These are phyloP conservation scores for Dalechampia spathulata DNA, from an alignment of 441 rosid genomes.

Conservation along the genomic window DNA sequence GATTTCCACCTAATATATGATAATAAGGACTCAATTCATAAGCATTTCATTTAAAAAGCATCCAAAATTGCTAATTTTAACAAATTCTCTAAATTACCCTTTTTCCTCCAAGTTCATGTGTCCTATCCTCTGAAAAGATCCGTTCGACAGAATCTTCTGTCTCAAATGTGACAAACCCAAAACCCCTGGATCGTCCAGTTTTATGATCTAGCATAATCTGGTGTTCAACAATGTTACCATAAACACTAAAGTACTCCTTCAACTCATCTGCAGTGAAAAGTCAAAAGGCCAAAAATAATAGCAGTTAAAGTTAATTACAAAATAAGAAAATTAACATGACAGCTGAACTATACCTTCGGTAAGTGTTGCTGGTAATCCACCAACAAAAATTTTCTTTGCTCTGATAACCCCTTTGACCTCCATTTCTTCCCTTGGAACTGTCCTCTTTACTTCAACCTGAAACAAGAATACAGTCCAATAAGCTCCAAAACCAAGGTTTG, in stretches of 20 bases:
- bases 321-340: neutral
- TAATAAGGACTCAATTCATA: slow-evolving; percentile 40
- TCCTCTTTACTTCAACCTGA: slow-evolving; percentile 92
- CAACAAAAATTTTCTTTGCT: slow-evolving; percentile 82
- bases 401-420: slow-evolving; percentile 50
- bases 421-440: slow-evolving; percentile 73
- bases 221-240: slow-evolving; percentile 61
- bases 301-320: neutral
- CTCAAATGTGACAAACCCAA: slow-evolving; percentile 85
- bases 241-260: slow-evolving; percentile 59
- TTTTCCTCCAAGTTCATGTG: slow-evolving; percentile 77
- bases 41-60: slow-evolving; percentile 24
- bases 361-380: slow-evolving; percentile 73
- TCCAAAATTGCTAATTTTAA: slow-evolving; percentile 11
- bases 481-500: neutral
- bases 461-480: slow-evolving; percentile 6
- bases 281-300: neutral
- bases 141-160: slow-evolving; percentile 80
- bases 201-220: slow-evolving; percentile 83
- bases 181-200: slow-evolving; percentile 79
- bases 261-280: slow-evolving; percentile 52
- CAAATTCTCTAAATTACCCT: slow-evolving; percentile 38
- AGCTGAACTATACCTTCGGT: slow-evolving; percentile 47
- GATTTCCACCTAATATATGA: slow-evolving; percentile 88
- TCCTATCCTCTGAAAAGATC: slow-evolving; percentile 60